Conservation (phyloP, 176 grass and related monocot species). For the Carex parvula region DNA sequence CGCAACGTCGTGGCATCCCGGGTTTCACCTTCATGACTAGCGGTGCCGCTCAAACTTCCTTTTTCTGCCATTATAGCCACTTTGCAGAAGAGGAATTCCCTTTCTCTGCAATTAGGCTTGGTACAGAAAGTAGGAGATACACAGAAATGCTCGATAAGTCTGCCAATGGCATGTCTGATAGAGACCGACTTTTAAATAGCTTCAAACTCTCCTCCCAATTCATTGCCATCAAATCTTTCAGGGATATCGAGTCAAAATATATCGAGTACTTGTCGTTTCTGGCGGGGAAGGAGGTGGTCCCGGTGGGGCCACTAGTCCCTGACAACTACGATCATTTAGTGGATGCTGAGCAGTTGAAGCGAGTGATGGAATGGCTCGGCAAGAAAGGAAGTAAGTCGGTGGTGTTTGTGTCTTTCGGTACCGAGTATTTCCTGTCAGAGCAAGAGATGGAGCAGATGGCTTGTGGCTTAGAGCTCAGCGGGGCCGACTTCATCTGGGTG, state of each 20-base stretch:
- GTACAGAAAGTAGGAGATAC: slow-evolving; percentile 45
- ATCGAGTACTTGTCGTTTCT: slow-evolving; percentile 54
- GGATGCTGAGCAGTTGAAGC: not conserved
- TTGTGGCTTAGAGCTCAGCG: slow-evolving; percentile 56
- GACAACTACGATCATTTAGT: slow-evolving; percentile 6
- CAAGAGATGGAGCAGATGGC: slow-evolving; percentile 45
- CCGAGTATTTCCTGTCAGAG: slow-evolving; percentile 86
- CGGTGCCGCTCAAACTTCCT: slow-evolving; percentile 38
- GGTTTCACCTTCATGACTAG: slow-evolving; percentile 46
- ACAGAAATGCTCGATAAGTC: not conserved
- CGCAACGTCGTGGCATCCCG: slow-evolving; percentile 31
- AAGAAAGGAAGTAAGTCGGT: slow-evolving; percentile 42
- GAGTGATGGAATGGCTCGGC: slow-evolving; percentile 46
- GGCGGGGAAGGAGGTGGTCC: slow-evolving; percentile 51
- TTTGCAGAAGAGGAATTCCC: slow-evolving; percentile 31
- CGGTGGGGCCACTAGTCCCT: slow-evolving; percentile 45
- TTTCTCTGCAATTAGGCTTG: slow-evolving; percentile 39
- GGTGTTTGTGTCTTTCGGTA: slow-evolving; percentile 64
- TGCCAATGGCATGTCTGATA: slow-evolving; percentile 29
- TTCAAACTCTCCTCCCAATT: slow-evolving; percentile 45
- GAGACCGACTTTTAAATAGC: slow-evolving; percentile 37
- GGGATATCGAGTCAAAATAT: slow-evolving; percentile 47
- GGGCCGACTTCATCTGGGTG: slow-evolving; percentile 55
- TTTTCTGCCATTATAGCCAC: slow-evolving; percentile 30
- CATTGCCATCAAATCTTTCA: slow-evolving; percentile 57